A percentile compares a stretch with the other conserved stretches of the same genome.
phyloP scores from a whole-genome alignment of 306 rosid genomes.

The Inga leiocalycina region DNA sequence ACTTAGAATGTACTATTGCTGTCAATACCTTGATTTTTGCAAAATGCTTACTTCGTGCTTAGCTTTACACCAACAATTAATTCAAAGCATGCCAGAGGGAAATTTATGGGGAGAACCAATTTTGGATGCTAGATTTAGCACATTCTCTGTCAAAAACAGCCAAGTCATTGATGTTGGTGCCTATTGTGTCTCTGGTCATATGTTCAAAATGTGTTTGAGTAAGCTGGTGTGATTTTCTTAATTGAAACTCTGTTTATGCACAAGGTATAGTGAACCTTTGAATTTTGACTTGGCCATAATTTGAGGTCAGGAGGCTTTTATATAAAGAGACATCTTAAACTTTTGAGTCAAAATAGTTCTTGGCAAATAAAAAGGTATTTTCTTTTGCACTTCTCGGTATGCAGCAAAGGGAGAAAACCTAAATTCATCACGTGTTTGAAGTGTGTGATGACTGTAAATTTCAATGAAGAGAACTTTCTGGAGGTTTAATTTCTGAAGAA shows the following conservation, averaged over 20 bases:
- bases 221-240: not conserved
- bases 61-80: not conserved
- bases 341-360: not conserved
- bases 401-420: not conserved
- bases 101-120: not conserved
- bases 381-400: not conserved
- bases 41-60: not conserved
- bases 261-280: not conserved
- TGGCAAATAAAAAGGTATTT: not conserved
- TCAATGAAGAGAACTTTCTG: not conserved
- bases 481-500: not conserved
- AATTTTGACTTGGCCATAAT: not conserved
- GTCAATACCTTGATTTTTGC: not conserved
- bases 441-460: constrained; percentile 22
- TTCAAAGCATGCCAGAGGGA: not conserved
- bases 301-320: not conserved
- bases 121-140: not conserved
- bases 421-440: constrained; percentile 16
- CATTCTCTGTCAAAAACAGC: not conserved
- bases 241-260: not conserved
- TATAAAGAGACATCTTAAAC: not conserved
- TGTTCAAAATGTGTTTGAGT: not conserved
- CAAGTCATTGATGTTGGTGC: not conserved
- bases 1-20: not conserved
- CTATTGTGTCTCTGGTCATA: not conserved